A percentile compares a stretch with the other conserved stretches of the same genome.
These are phyloP conservation scores for Candida sithepensis DNA, from an alignment of 805 yeast genomes.

Conservation along the genomic window DNA sequence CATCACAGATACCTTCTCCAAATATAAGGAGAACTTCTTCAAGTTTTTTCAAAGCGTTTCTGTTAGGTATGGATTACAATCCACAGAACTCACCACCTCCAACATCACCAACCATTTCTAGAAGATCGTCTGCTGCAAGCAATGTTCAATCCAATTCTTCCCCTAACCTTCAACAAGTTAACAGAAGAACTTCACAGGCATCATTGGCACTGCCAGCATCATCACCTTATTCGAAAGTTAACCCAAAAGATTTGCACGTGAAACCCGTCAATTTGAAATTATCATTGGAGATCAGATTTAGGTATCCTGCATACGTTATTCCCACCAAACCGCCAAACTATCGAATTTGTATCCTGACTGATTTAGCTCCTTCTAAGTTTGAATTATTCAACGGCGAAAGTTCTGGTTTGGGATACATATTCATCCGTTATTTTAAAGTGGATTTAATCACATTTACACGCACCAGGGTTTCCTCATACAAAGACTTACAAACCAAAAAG, in stretches of 20 bases:
- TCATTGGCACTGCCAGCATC: conserved; percentile 3
- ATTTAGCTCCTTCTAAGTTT: conserved; percentile 19
- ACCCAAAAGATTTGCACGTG: conserved; percentile 21
- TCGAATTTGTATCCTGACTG: conserved; percentile 21
- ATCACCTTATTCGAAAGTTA: conserved; percentile 6
- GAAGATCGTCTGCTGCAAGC: conserved; percentile 11
- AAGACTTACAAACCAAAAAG: conserved; percentile 9
- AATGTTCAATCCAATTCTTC: not conserved
- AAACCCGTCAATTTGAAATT: conserved; percentile 36
- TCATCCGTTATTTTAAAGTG: conserved; percentile 38
- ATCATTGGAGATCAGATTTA: conserved; percentile 45
- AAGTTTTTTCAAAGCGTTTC: conserved; percentile 31
- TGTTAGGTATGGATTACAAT: conserved; percentile 20
- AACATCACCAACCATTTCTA: conserved; percentile 9
- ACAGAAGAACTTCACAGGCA: not conserved
- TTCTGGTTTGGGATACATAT: conserved; percentile 45
- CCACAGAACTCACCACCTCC: conserved; percentile 5
- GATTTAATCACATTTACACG: conserved; percentile 27
- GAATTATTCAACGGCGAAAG: conserved; percentile 37
- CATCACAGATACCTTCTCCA: not conserved
- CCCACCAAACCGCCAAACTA: conserved; percentile 36
- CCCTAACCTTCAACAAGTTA: not conserved
- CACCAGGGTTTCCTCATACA: conserved; percentile 25
- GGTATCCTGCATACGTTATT: conserved; percentile 43
- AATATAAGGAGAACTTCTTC: conserved; percentile 10